Percentiles rank a stretch among this genome's conserved stretches.
Conservation (phyloP, 106 monocot genomes). For the Platanthera guangdongensis region DNA sequence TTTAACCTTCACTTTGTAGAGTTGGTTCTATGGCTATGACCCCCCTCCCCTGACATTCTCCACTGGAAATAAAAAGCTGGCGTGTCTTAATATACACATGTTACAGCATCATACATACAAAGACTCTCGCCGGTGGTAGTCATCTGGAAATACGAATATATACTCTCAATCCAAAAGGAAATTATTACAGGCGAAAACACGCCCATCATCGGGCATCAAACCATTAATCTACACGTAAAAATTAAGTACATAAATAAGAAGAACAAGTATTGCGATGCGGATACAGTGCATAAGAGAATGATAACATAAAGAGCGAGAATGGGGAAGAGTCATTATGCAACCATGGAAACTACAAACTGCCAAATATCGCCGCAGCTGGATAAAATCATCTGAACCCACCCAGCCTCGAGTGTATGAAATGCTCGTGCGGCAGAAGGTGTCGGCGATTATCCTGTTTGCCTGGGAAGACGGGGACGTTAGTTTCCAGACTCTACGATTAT, state of each 20-base stretch:
- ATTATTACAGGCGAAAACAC: background rate
- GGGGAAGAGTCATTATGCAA: background rate
- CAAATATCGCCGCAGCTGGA: background rate
- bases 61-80: no score
- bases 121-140: background rate
- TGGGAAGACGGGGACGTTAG: background rate
- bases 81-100: no score
- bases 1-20: no score
- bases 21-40: no score
- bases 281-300: background rate
- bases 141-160: background rate
- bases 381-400: background rate
- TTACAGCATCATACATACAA: no score
- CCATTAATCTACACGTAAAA: background rate
- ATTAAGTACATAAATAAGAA: background rate
- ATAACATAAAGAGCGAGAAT: background rate
- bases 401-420: background rate
- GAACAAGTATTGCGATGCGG: background rate
- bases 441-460: no score
- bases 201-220: background rate
- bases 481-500: background rate
- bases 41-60: no score
- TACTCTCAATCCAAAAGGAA: background rate
- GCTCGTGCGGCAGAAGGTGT: background rate
- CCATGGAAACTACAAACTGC: background rate